Conservation (phyloP, 2,329 filamentous ascomycete genomes). For the Diplocarpon mali region DNA sequence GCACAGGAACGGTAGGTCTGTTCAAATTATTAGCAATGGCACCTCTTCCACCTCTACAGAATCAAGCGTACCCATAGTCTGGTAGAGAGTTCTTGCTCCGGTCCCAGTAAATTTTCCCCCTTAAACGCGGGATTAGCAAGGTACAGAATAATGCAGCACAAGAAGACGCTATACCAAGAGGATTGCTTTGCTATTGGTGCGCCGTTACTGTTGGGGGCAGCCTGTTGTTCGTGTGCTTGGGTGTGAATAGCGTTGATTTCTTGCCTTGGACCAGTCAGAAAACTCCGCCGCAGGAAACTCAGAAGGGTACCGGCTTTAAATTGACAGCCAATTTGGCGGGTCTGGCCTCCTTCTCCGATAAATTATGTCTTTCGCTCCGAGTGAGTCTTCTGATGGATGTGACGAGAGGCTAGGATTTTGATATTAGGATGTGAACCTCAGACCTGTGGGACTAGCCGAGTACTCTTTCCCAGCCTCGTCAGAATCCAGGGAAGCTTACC, state of each 20-base stretch:
- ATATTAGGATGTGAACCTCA: constrained; percentile 5
- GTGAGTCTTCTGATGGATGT: not conserved
- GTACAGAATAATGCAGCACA: not conserved
- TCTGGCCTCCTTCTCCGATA: not conserved
- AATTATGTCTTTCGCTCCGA: not conserved
- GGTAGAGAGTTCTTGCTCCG: not conserved
- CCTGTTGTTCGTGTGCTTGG: constrained; percentile 2
- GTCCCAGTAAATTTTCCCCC: not conserved
- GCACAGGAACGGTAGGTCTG: not conserved
- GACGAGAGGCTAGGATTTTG: not conserved
- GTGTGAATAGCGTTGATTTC: constrained; percentile 2
- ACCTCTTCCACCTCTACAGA: no score
- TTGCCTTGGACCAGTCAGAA: constrained; percentile 1
- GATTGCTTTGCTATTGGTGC: not conserved
- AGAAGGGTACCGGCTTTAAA: not conserved
- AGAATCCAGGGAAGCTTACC: not conserved
- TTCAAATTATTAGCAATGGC: not conserved
- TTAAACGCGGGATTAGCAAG: not conserved
- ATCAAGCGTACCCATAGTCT: not conserved
- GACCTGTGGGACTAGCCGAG: constrained; percentile 4
- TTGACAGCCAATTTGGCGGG: not conserved
- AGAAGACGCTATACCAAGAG: not conserved
- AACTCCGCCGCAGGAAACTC: not conserved
- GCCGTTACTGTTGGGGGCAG: not conserved
- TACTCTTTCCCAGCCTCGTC: constrained; percentile 3